A percentile compares a stretch with the other conserved stretches of the same genome.
Evolutionary conservation across 345 rosid species (phyloP).

Genomic region (Gossypium sturtianum): DNA sequence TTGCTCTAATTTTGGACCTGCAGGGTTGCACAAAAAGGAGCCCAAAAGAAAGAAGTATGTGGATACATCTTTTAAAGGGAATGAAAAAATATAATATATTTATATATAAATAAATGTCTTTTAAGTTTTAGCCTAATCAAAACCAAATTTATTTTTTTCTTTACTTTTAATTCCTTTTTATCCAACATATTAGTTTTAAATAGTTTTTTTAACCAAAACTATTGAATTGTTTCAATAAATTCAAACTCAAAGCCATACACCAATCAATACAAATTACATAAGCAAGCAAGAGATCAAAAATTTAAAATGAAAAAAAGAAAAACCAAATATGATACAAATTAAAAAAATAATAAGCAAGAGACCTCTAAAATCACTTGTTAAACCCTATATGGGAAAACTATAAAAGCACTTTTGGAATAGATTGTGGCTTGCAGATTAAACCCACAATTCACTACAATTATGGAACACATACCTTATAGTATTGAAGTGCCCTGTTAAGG

Average conservation of each 20-base stretch:
- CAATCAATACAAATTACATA: not conserved
- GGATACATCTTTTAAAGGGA: not conserved
- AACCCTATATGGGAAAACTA: not conserved
- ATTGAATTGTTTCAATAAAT: not conserved
- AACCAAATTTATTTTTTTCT: not conserved
- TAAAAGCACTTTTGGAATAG: not conserved
- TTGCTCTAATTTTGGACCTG: not conserved
- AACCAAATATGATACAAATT: not conserved
- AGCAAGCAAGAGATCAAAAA: not conserved
- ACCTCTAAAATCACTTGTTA: not conserved
- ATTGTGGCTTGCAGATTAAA: not conserved
- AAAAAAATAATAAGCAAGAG: not conserved
- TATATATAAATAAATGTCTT: not conserved
- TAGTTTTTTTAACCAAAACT: not conserved
- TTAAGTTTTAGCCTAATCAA: not conserved
- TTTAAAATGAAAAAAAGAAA: not conserved
- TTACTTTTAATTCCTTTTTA: not conserved
- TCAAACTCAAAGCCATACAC: not conserved
- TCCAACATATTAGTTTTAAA: not conserved
- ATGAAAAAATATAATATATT: not conserved
- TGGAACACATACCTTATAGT: conserved; percentile 61
- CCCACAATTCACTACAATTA: not conserved
- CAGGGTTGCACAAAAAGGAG: not conserved
- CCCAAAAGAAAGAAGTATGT: not conserved
- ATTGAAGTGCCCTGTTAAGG: conserved; percentile 80